Conservation (phyloP, 2,329 filamentous ascomycete species). For the Penicillium sp. region DNA sequence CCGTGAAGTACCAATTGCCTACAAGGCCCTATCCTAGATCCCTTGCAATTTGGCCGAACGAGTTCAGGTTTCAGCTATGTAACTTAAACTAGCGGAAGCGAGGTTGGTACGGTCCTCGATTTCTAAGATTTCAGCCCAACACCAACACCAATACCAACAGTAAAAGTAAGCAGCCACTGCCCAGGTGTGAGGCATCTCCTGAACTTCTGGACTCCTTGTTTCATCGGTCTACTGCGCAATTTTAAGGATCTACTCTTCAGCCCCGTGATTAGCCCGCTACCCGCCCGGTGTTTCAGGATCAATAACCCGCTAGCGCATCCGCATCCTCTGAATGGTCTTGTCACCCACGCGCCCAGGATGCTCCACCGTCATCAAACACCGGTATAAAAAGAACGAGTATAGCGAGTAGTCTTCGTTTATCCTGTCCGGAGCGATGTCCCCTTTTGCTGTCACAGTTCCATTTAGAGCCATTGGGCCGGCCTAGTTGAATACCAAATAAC, state of each 20-base stretch:
- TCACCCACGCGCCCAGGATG: constrained; percentile 12
- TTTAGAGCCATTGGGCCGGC: constrained; percentile 1
- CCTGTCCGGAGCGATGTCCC: constrained; percentile 4
- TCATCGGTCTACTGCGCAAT: not conserved
- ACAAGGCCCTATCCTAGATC: too few species aligned
- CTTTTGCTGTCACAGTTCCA: constrained; percentile 11
- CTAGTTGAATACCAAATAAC: constrained; percentile 9
- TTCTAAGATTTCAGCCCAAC: not conserved
- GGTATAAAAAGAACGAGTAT: constrained; percentile 19
- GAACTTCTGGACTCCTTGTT: not conserved
- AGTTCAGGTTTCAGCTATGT: too few species aligned
- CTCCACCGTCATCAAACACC: constrained; percentile 13
- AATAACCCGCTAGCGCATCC: not conserved
- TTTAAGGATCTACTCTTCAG: not conserved
- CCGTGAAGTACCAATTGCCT: too few species aligned
- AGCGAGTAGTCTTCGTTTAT: not conserved
- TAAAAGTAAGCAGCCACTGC: not conserved
- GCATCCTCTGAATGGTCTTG: constrained; percentile 2
- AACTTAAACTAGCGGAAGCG: too few species aligned
- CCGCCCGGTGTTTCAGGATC: constrained; percentile 20
- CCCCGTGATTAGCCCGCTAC: constrained; percentile 15
- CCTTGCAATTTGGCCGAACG: too few species aligned
- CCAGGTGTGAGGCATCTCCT: not conserved
- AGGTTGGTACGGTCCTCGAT: too few species aligned
- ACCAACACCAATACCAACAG: not conserved